Base-by-base conservation (phyloP, 2,329 filamentous ascomycete species). In the Periconia sp. region DNA sequence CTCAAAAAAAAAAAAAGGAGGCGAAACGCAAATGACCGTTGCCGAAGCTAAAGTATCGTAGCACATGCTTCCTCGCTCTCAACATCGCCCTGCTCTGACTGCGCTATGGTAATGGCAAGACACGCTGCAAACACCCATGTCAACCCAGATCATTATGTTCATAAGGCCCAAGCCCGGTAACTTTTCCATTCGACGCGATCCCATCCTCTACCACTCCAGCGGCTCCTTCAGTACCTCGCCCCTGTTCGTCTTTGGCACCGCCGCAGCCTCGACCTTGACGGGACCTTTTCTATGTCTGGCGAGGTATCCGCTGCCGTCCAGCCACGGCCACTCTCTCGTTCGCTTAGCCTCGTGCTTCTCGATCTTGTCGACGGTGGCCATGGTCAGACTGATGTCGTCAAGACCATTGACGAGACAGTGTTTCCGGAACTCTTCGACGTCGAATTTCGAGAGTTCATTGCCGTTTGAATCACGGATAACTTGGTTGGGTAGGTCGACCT, bases 361-460 rank as follows among this genome's bases (percentile, higher is more conserved):
- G 66, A 97, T 96, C 80, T 95, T 91, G 50, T 91, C 87, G 53
- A 94, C 91, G 74, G 89, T 82, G 74, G 95, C 89, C 80, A 96
- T 89, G 5, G 92, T 97, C 52, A 97, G 75, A 24, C 92, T 92
- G 62, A 97, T 97, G 60, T 97, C 94, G 67, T 97, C 92, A 8
- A 97, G 83, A 0, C 92, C 92, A 66, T 97, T 95, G 61, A 95
- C 72, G 36, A 97, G 76, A 72, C 92, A 97, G 75, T 97, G 90
- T 75, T 95, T 95, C 68, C 91, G 80, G 79, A 97, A 97, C 73
- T 88, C 84, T 67, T 97, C 92, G 5, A 96, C 88, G 1, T 96
- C 87, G 64, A 97, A 97, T 28, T 74, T 72, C 64, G 86, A 86
- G 39, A 97, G 81, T 56, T 83, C 82, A 50, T 84, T 84, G 53